Percentiles rank a stretch among this genome's conserved stretches.
phyloP scores from a whole-genome alignment of 176 grass and related monocot species.

The Phyllostachys edulis region DNA sequence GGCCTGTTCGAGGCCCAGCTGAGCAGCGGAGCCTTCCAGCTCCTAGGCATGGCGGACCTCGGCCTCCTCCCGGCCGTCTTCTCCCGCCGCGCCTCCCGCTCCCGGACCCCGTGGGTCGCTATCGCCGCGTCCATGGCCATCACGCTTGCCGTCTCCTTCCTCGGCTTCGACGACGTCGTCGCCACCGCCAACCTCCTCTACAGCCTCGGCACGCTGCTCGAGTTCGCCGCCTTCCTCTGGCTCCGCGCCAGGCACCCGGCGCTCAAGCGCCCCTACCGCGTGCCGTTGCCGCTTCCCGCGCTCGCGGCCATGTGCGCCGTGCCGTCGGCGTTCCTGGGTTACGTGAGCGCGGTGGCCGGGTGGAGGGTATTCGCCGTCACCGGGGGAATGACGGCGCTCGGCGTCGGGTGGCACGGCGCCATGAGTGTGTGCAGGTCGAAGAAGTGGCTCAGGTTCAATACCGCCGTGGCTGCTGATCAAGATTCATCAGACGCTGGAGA shows the following conservation, averaged over 20 bases:
- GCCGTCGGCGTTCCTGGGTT: conserved; percentile 35
- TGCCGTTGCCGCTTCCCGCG: conserved; percentile 31
- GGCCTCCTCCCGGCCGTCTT: conserved; percentile 53
- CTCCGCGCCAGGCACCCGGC: conserved; percentile 22
- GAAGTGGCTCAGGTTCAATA: conserved; percentile 44
- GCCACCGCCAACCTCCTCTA: conserved; percentile 52
- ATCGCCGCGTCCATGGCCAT: conserved; percentile 36
- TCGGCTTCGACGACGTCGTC: conserved; percentile 56
- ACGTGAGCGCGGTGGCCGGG: conserved; percentile 25
- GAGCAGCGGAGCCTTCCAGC: conserved; percentile 55
- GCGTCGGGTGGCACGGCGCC: conserved; percentile 17
- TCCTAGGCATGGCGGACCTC: conserved; percentile 59
- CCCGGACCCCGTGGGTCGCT: conserved; percentile 41
- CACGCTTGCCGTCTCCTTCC: conserved; percentile 41
- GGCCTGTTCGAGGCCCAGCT: conserved; percentile 60
- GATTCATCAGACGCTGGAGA: neutral
- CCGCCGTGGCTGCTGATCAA: neutral
- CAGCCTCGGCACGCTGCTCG: conserved; percentile 49
- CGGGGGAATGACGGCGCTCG: conserved; percentile 19
- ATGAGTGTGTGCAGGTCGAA: conserved; percentile 50
- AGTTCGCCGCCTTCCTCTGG: conserved; percentile 53
- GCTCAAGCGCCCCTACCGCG: conserved; percentile 47
- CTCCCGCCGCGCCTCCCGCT: conserved; percentile 20
- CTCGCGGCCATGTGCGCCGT: conserved; percentile 30
- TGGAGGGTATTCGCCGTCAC: conserved; percentile 32